phyloP scores from a whole-genome alignment of 2,329 filamentous ascomycete species.

The Fusarium liriodendri region DNA sequence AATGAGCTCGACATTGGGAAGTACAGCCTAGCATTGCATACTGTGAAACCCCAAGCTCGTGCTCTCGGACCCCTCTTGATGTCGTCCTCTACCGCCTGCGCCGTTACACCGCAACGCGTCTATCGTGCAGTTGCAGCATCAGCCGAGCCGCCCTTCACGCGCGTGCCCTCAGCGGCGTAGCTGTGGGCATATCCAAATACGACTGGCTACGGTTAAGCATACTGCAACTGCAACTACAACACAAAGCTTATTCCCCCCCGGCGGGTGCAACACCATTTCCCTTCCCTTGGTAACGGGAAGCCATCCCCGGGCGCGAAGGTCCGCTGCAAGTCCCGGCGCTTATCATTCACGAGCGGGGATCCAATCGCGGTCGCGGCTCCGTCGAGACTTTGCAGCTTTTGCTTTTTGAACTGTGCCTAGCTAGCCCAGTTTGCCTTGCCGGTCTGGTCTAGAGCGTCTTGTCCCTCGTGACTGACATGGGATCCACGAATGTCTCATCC shows the following conservation, averaged over 20 bases:
- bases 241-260: slow-evolving; percentile 3
- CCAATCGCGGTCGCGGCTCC: neutral
- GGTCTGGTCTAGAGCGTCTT: slow-evolving; percentile 10
- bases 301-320: neutral
- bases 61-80: slow-evolving; percentile 14
- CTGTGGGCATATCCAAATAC: slow-evolving; percentile 11
- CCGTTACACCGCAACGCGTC: slow-evolving; percentile 27
- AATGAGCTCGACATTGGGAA: neutral
- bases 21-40: slow-evolving; percentile 13
- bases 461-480: slow-evolving; percentile 16
- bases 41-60: slow-evolving; percentile 15
- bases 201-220: neutral
- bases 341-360: slow-evolving; percentile 10
- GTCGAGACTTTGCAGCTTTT: neutral
- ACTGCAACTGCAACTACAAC: slow-evolving; percentile 2
- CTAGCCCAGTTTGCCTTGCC: neutral
- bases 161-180: slow-evolving; percentile 20
- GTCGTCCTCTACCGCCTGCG: neutral
- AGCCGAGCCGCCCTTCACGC: slow-evolving; percentile 40
- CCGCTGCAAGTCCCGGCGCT: slow-evolving; percentile 12
- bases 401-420: neutral
- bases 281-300: neutral
- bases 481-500: slow-evolving; percentile 14
- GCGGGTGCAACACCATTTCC: neutral
- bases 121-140: slow-evolving; percentile 17